Percentiles rank a stretch among this genome's conserved stretches.
phyloP scores from a whole-genome alignment of 202 grass and related monocot genomes.

The Carex arenaria region DNA sequence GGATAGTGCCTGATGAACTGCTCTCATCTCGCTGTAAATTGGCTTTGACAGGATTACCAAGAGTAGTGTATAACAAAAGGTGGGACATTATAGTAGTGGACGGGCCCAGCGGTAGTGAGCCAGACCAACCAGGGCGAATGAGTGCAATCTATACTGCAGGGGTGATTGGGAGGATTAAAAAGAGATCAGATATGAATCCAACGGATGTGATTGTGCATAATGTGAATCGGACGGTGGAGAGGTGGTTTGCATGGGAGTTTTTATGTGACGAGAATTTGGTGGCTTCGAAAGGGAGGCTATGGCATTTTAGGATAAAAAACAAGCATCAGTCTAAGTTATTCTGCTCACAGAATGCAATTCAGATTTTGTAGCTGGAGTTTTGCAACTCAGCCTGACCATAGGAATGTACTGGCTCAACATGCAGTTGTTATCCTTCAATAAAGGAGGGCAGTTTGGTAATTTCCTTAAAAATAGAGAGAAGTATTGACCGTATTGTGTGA shows the following conservation, averaged over 20 bases:
- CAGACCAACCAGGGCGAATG: constrained; percentile 31
- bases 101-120: constrained; percentile 26
- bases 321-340: constrained; percentile 8
- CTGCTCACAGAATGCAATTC: constrained; percentile 5
- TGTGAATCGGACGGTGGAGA: constrained; percentile 37
- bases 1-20: constrained; percentile 12
- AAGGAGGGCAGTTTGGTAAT: not conserved
- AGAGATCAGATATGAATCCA: not conserved
- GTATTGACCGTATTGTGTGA: not conserved
- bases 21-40: constrained; percentile 18
- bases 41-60: constrained; percentile 21
- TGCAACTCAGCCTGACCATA: not conserved
- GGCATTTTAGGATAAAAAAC: constrained; percentile 30
- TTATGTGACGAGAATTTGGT: constrained; percentile 38
- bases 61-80: constrained; percentile 21
- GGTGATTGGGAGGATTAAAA: constrained; percentile 22
- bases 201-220: constrained; percentile 43
- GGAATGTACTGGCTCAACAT: not conserved
- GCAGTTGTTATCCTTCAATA: not conserved
- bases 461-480: not conserved
- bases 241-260: constrained; percentile 31
- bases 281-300: constrained; percentile 24
- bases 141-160: constrained; percentile 31
- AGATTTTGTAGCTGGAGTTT: constrained; percentile 10
- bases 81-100: constrained; percentile 44